Base-by-base conservation (phyloP, 208 protist genomes). In the Leishmania turanica region DNA sequence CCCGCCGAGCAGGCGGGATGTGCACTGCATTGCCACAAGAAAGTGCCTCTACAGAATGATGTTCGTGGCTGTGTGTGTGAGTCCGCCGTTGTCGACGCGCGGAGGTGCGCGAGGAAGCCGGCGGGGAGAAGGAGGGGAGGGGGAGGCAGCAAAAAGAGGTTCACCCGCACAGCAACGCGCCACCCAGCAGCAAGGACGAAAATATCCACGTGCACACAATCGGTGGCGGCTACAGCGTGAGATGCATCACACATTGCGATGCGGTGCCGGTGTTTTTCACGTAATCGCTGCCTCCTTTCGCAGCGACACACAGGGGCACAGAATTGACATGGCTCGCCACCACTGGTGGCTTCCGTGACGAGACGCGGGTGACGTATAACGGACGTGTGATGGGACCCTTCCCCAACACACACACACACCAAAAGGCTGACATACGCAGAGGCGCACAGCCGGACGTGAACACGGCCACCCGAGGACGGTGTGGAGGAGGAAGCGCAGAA, bases 1-100 rank as follows among this genome's bases (percentile, higher is more conserved):
- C 56, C 89, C 91, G 40, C 92, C 95, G 17, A 87, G 70, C 58
- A 82, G 77, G 66, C 87, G 42, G 17, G 77, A 45, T 21, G 95
- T 91, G 56, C 64, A 56, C 78, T 83, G 88, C 68, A 96, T 75
- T 86, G 91, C 92, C 0, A 15, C 80, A 68, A n/a, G 56, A 62
- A 56, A 60, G 31, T 62, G 24, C n/a, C 72, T 17, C 51, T 15
- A n/a, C 34, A 5, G 15, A 34, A 24, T 11, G 0, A n/a, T 58
- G 1, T 56, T 19, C 27, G 19, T 51, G 7, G 15, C 15, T 75
- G 70, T 75, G 42, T 75, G 24, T 37, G 34, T 31, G 58, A 34
- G n/a, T 15, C 15, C n/a, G 62, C 24, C 13, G 62, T 40, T 15
- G 62, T 40, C 3, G 8, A 2, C 24, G 40, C 24, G 27, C 9